A percentile compares a stretch with the other conserved stretches of the same genome.
These are phyloP conservation scores for Corrigiola litoralis DNA, from an alignment of 179 eudicot species.

Conservation along the genomic window DNA sequence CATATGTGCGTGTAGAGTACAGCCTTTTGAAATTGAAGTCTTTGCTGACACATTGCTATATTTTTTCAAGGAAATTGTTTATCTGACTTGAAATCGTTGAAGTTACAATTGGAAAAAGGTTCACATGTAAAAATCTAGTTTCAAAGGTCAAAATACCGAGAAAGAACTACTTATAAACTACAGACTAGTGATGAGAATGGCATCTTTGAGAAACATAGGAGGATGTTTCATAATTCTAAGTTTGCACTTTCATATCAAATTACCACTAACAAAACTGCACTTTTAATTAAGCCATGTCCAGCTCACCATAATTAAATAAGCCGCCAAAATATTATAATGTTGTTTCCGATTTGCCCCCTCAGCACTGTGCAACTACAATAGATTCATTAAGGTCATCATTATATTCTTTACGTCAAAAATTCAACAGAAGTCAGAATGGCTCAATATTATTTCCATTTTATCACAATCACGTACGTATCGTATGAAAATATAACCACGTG, in stretches of 20 bases:
- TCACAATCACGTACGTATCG: constrained; percentile 2
- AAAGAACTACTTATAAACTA: background rate
- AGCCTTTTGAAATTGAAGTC: too few relatives aligned
- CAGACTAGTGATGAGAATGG: background rate
- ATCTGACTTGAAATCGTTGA: too few relatives aligned
- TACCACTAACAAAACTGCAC: background rate
- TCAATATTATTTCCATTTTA: background rate
- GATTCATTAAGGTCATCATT: background rate
- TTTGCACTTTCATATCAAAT: background rate
- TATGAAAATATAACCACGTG: too few relatives aligned
- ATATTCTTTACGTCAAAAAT: background rate
- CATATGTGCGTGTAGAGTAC: too few relatives aligned
- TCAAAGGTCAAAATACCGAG: background rate
- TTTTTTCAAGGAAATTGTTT: too few relatives aligned
- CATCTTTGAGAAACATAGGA: background rate
- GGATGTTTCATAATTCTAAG: background rate
- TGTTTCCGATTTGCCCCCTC: background rate
- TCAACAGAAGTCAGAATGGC: background rate
- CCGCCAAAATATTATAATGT: background rate
- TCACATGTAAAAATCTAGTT: background rate
- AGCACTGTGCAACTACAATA: background rate
- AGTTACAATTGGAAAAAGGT: background rate
- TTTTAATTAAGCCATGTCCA: background rate
- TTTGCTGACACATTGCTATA: too few relatives aligned
- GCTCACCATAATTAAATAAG: background rate